Evolutionary conservation across 345 rosid genomes (phyloP), one percentile per base, ranked within the genome.

Genomic region (Noccaea bulbosa): DNA sequence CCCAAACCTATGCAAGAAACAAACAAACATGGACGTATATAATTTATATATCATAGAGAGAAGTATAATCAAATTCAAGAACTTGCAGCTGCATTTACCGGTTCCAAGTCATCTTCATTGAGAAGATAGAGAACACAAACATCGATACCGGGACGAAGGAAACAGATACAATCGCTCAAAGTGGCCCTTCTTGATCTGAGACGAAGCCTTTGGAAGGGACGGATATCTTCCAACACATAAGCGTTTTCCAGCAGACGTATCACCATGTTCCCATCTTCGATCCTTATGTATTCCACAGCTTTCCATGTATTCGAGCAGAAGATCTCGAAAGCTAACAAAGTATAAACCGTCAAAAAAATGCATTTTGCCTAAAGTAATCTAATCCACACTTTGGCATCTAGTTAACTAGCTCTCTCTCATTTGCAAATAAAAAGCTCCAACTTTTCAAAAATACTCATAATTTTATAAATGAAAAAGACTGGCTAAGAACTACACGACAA

Each of bases 131-230:
- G 85, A 51, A 89, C 82, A 17, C 95, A 89, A 67, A 94, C 76
- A 74, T 94, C 99, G 72, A 91, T 43, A 16, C 86, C 86, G 33
- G 93, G 89, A 70, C 99, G 83, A 67, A 94, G 71, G 69, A 85
- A 83, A 76, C 94, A 89, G 33, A 82, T 84, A 77, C 99, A 94
- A 65, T 94, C 96, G 15, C 73, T 72, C 62, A 75, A 53, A 22
- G 76, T 83, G 22, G 99, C 89, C 63, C 46, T 79, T 80, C 96
- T 87, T 16, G 99, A 88, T 83, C 81, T 87, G 27, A 91, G 57
- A 33, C 98, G 95, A 54, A 94, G 77, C 62, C 85, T 81, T 22
- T 93, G 54, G 75, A 73, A 73, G 1, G 89, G 86, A 32, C 87
- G 82, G n/a, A 72, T 81, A 51, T 73, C 83, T 65, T 78, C 79